Percentiles rank a stretch among this genome's conserved stretches.
phyloP scores from a whole-genome alignment of 1,284 basidiomycete species.

The Moesziomyces parantarcticus region DNA sequence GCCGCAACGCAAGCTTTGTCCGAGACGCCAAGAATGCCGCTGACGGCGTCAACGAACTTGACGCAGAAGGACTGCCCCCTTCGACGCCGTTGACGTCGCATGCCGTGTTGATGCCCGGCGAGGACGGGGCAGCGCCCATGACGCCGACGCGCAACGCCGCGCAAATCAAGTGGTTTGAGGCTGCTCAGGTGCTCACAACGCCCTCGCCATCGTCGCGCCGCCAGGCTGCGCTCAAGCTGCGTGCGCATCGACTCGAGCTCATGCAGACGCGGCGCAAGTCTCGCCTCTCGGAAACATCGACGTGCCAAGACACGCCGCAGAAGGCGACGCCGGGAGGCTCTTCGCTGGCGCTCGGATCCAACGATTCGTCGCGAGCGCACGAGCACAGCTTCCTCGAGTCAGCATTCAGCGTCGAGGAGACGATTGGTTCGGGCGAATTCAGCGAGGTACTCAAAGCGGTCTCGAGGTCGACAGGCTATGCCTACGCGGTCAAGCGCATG shows the following conservation, averaged over 20 bases:
- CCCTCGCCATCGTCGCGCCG: slow-evolving; percentile 54
- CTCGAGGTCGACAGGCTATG: slow-evolving; percentile 74
- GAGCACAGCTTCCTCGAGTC: slow-evolving; percentile 50
- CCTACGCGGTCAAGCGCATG: slow-evolving; percentile 93
- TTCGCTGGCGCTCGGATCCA: not conserved
- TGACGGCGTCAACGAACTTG: slow-evolving; percentile 1
- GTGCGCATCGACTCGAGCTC: slow-evolving; percentile 44
- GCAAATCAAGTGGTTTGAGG: slow-evolving; percentile 65
- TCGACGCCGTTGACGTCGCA: slow-evolving; percentile 31
- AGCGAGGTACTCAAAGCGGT: slow-evolving; percentile 91
- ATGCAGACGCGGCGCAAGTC: slow-evolving; percentile 41
- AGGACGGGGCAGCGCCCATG: slow-evolving; percentile 48
- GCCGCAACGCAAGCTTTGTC: slow-evolving; percentile 36
- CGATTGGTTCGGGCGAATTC: slow-evolving; percentile 92
- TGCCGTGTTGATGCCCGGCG: slow-evolving; percentile 7
- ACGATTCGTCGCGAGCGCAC: slow-evolving; percentile 7
- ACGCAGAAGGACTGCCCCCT: slow-evolving; percentile 20
- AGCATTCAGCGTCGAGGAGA: slow-evolving; percentile 80
- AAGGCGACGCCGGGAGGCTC: slow-evolving; percentile 12
- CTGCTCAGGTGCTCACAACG: slow-evolving; percentile 58
- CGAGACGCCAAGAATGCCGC: slow-evolving; percentile 12
- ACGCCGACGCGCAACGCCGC: slow-evolving; percentile 60
- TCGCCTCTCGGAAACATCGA: slow-evolving; percentile 36
- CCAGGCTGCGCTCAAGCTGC: slow-evolving; percentile 32
- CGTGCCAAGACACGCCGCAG: slow-evolving; percentile 38